phyloP scores from a whole-genome alignment of 1,284 basidiomycete species.

The Schizophyllum amplum region DNA sequence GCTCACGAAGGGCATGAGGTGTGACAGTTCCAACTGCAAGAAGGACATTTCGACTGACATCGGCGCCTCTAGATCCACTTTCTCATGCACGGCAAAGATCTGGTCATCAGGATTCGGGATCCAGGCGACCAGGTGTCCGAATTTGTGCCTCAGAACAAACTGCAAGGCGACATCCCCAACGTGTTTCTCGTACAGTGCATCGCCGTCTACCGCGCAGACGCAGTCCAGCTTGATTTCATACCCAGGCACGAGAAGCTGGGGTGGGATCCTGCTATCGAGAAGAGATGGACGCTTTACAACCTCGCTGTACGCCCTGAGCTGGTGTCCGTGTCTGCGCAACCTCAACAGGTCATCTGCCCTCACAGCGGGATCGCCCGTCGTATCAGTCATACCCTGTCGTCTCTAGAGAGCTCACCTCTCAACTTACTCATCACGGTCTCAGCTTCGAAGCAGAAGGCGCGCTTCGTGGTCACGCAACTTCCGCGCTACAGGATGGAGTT shows the following conservation, averaged over 20 bases:
- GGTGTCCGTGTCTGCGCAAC: neutral
- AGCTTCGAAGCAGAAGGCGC: neutral
- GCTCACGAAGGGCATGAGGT: slow-evolving; percentile 6
- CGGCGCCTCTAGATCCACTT: neutral
- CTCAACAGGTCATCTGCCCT: slow-evolving; percentile 3
- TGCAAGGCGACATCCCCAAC: slow-evolving; percentile 7
- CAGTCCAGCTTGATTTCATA: slow-evolving; percentile 2
- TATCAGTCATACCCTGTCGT: neutral
- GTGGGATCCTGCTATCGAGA: neutral
- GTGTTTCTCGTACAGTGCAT: neutral
- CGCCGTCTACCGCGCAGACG: slow-evolving; percentile 5
- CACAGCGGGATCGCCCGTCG: neutral
- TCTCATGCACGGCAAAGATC: slow-evolving; percentile 1
- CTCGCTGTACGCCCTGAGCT: neutral
- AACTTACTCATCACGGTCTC: slow-evolving; percentile 20
- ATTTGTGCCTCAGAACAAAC: slow-evolving; percentile 1
- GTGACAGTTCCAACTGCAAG: neutral
- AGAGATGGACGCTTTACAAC: neutral
- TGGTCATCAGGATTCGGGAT: slow-evolving; percentile 6
- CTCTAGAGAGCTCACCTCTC: slow-evolving; percentile 17
- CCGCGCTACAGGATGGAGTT: slow-evolving; percentile 5
- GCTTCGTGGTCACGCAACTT: neutral
- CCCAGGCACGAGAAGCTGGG: neutral
- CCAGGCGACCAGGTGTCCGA: slow-evolving; percentile 1
- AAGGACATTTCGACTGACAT: neutral